Conservation (phyloP, 371 early-diverging fungal genomes). For the Mucor piriformis region DNA sequence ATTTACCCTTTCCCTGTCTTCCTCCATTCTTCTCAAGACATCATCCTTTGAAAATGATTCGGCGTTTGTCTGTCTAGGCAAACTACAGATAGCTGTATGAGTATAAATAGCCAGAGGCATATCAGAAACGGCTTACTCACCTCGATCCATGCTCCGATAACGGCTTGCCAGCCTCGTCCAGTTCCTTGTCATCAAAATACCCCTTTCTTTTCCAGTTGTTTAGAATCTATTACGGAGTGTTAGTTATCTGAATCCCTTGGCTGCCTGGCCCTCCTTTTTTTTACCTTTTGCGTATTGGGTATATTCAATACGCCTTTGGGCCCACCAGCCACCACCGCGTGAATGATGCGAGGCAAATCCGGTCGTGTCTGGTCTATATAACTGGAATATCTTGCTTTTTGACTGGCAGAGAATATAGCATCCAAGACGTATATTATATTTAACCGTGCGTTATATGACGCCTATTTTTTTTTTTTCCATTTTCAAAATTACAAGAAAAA, state of each 20-base stretch:
- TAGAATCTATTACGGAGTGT: slow-evolving; percentile 47
- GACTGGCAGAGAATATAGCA: slow-evolving; percentile 64
- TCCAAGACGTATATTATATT: slow-evolving; percentile 80
- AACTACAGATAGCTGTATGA: neutral
- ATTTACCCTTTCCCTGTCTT: slow-evolving; percentile 73
- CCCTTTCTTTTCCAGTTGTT: slow-evolving; percentile 48
- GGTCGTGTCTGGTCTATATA: slow-evolving; percentile 65
- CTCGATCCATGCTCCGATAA: slow-evolving; percentile 46
- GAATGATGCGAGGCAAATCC: slow-evolving; percentile 60
- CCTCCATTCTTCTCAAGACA: slow-evolving; percentile 76
- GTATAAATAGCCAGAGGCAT: no score
- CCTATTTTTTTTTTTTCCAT: slow-evolving; percentile 36
- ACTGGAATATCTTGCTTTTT: slow-evolving; percentile 53
- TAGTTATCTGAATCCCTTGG: no score
- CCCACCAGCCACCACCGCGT: slow-evolving; percentile 64
- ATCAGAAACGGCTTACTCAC: no score
- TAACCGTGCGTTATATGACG: slow-evolving; percentile 65
- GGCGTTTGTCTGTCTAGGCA: slow-evolving; percentile 19
- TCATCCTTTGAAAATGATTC: slow-evolving; percentile 64
- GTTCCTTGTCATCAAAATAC: slow-evolving; percentile 38
- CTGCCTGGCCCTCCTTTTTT: no score
- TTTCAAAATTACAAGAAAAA: slow-evolving; percentile 5
- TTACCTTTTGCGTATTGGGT: slow-evolving; percentile 68
- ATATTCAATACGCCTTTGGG: slow-evolving; percentile 74
- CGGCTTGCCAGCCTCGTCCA: slow-evolving; percentile 57